Conservation (phyloP, 1,284 basidiomycete genomes). For the Apiotrichum gamsii region DNA sequence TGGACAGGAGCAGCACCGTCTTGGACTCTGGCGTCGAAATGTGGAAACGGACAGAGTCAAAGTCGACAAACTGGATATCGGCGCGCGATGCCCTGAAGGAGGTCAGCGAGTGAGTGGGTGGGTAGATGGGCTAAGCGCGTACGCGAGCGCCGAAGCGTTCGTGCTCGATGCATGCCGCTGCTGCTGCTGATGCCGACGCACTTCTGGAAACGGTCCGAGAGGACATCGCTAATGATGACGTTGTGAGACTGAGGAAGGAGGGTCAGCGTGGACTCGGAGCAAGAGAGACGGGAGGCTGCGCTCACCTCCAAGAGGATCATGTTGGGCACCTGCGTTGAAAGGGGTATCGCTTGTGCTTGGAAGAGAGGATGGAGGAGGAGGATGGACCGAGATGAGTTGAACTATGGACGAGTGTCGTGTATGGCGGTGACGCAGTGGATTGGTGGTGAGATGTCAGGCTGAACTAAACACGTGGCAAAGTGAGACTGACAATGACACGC, state of each 20-base stretch:
- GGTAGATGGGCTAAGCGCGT: too few relatives aligned
- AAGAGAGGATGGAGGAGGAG: too few relatives aligned
- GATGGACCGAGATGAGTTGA: too few relatives aligned
- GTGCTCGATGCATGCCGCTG: too few relatives aligned
- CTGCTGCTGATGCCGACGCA: constrained; percentile 47
- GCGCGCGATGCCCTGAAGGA: constrained; percentile 68
- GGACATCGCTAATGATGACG: constrained; percentile 84
- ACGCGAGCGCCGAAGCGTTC: background rate
- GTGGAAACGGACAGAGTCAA: constrained; percentile 93
- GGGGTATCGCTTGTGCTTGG: too few relatives aligned
- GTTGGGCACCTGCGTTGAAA: constrained; percentile 6
- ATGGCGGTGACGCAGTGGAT: constrained; percentile 5
- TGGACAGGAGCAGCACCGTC: constrained; percentile 72
- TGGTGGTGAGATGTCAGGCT: too few relatives aligned
- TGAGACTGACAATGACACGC: too few relatives aligned
- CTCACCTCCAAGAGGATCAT: constrained; percentile 69
- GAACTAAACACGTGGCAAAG: too few relatives aligned
- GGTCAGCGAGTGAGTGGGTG: background rate
- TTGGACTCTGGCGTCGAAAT: constrained; percentile 80
- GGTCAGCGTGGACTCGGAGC: background rate
- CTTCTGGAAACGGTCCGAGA: constrained; percentile 85
- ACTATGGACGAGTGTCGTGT: background rate
- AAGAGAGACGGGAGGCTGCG: background rate
- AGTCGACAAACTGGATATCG: constrained; percentile 95
- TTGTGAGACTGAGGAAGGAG: constrained; percentile 69